phyloP scores from a whole-genome alignment of 768 basidiomycete species.

The Xanthoconium stramineum region DNA sequence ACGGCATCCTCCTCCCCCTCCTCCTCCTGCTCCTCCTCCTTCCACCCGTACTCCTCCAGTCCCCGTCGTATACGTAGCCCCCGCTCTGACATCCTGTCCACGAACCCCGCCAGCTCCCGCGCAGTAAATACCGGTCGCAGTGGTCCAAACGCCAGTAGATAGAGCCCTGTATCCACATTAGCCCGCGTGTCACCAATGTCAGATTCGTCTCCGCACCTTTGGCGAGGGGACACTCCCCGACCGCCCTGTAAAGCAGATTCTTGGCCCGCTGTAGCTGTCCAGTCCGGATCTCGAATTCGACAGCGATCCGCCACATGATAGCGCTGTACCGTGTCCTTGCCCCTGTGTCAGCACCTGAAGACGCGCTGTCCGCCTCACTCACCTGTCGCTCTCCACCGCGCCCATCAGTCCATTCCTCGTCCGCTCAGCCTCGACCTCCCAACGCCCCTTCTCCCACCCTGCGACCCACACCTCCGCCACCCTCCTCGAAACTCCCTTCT shows the following conservation, averaged over 20 bases:
- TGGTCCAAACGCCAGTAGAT: slow-evolving; percentile 73
- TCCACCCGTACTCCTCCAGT: slow-evolving; percentile 45
- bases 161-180: slow-evolving; percentile 50
- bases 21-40: slow-evolving; percentile 41
- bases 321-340: slow-evolving; percentile 63
- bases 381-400: slow-evolving; percentile 70
- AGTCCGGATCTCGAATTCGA: slow-evolving; percentile 73
- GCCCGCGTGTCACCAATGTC: slow-evolving; percentile 4
- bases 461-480: slow-evolving; percentile 74
- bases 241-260: slow-evolving; percentile 67
- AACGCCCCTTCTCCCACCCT: slow-evolving; percentile 73
- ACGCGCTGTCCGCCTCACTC: slow-evolving; percentile 14
- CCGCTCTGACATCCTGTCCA: slow-evolving; percentile 75
- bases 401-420: slow-evolving; percentile 58
- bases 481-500: slow-evolving; percentile 58
- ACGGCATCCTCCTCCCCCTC: neutral
- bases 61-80: slow-evolving; percentile 61
- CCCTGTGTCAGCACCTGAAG: slow-evolving; percentile 3
- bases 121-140: slow-evolving; percentile 60
- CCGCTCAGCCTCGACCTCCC: slow-evolving; percentile 69
- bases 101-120: slow-evolving; percentile 58
- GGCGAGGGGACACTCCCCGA: slow-evolving; percentile 68
- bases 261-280: slow-evolving; percentile 62
- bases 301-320: slow-evolving; percentile 66
- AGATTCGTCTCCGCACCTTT: slow-evolving; percentile 49